Evolutionary conservation across 1,139 yeast genomes (phyloP).

Genomic region (Kurtzmaniella quercitrusa): DNA sequence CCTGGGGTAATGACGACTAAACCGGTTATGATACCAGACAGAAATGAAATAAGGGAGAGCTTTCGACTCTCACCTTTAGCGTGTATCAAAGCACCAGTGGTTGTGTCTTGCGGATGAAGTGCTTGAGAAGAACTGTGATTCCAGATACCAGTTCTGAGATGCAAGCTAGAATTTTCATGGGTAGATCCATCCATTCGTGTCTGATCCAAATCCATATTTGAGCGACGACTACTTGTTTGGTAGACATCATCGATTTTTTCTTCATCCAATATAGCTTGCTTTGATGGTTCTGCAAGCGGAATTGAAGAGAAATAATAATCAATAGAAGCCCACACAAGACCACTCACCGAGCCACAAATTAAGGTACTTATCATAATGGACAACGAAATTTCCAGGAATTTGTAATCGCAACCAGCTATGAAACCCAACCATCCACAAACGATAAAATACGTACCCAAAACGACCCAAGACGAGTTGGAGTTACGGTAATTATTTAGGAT

Average conservation of each 20-base stretch:
- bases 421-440: conserved; percentile 45
- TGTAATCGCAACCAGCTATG: conserved; percentile 42
- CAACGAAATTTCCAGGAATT: conserved; percentile 32
- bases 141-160: background rate
- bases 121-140: background rate
- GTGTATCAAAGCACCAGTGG: conserved; percentile 7
- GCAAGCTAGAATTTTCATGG: conserved; percentile 3
- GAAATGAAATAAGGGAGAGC: conserved; percentile 37
- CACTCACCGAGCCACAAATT: conserved; percentile 34
- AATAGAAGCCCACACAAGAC: conserved; percentile 34
- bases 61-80: conserved; percentile 20
- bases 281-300: conserved; percentile 16
- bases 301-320: conserved; percentile 39
- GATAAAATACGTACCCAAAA: conserved; percentile 49
- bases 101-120: background rate
- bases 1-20: conserved; percentile 45
- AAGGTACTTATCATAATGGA: conserved; percentile 34
- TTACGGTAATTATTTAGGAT: conserved; percentile 34
- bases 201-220: background rate
- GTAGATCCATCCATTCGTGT: background rate
- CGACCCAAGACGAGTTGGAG: conserved; percentile 38
- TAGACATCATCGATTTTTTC: background rate
- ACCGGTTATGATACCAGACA: conserved; percentile 43
- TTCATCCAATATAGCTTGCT: background rate
- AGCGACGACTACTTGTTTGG: background rate